Percentiles rank a stretch among this genome's conserved stretches.
These are phyloP conservation scores for Castanea crenata DNA, from an alignment of 306 rosid species.

Conservation along the genomic window DNA sequence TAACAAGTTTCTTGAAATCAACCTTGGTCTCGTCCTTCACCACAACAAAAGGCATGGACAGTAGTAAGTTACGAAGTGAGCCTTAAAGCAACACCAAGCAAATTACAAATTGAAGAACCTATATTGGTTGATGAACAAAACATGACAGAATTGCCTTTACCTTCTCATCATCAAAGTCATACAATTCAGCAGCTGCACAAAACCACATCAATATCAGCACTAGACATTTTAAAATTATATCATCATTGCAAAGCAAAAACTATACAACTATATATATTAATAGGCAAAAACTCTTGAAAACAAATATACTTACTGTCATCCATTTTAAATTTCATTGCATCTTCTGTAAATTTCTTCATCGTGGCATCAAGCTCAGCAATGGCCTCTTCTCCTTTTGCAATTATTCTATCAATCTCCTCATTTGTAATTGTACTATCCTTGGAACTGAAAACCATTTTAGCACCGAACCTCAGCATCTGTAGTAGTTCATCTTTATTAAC, in stretches of 20 bases:
- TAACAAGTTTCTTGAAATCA: constrained; percentile 93
- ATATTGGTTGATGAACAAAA: not conserved
- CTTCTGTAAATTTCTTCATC: constrained; percentile 98
- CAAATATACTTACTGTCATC: constrained; percentile 69
- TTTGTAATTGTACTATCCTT: constrained; percentile 94
- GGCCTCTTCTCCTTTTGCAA: constrained; percentile 96
- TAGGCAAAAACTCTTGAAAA: not conserved
- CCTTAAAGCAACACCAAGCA: constrained; percentile 9
- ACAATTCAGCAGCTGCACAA: constrained; percentile 85
- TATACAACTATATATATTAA: not conserved
- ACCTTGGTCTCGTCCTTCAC: constrained; percentile 80
- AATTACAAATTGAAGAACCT: not conserved
- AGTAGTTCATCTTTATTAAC: constrained; percentile 95
- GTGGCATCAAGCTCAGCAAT: constrained; percentile 98
- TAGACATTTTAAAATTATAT: not conserved
- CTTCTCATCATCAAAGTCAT: constrained; percentile 95
- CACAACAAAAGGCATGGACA: not conserved
- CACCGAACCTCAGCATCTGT: constrained; percentile 97
- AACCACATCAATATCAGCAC: constrained; percentile 25
- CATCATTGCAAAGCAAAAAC: not conserved
- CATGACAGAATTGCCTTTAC: constrained; percentile 35
- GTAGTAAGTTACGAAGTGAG: not conserved
- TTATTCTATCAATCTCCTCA: constrained; percentile 95
- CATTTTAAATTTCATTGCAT: constrained; percentile 97
- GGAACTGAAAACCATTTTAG: constrained; percentile 99